Percentiles rank a stretch among this genome's conserved stretches.
These are phyloP conservation scores for Stemphylium lycopersici DNA, from an alignment of 2,329 filamentous ascomycete species.

Conservation along the genomic window DNA sequence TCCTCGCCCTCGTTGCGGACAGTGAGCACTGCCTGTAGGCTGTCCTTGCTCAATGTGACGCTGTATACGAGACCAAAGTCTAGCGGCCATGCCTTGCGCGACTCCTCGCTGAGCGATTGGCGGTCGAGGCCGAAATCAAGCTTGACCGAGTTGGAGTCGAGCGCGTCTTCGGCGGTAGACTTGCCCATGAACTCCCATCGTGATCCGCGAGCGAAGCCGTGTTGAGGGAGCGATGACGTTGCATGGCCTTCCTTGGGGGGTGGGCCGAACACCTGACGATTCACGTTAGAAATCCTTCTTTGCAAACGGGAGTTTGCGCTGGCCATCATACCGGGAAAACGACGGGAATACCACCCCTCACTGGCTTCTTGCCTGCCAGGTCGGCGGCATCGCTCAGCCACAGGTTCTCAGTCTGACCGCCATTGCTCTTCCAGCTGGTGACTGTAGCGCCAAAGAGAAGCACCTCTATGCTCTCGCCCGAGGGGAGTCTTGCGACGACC, in stretches of 20 bases:
- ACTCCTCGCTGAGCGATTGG: constrained; percentile 70
- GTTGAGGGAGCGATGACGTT: constrained; percentile 83
- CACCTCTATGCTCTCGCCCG: constrained; percentile 84
- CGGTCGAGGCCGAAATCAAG: constrained; percentile 92
- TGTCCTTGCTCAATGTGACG: constrained; percentile 78
- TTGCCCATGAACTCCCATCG: constrained; percentile 95
- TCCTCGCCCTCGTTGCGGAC: constrained; percentile 85
- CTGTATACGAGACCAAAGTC: constrained; percentile 92
- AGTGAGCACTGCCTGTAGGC: constrained; percentile 79
- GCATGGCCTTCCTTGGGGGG: constrained; percentile 75
- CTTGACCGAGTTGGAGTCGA: constrained; percentile 69
- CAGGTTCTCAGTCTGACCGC: constrained; percentile 76
- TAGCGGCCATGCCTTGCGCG: constrained; percentile 78
- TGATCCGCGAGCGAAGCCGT: constrained; percentile 90
- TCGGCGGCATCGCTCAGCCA: constrained; percentile 82
- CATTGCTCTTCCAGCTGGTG: constrained; percentile 86
- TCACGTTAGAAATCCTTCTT: constrained; percentile 13
- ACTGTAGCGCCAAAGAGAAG: constrained; percentile 93
- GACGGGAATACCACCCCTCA: constrained; percentile 88
- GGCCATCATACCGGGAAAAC: constrained; percentile 79
- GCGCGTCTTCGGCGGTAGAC: constrained; percentile 69
- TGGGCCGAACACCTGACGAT: constrained; percentile 74
- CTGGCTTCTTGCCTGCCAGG: constrained; percentile 86
- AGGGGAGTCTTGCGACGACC: constrained; percentile 80
- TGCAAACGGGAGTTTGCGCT: background rate